Base-by-base conservation (phyloP, 768 basidiomycete genomes). In the Xerocomus potaroensis region DNA sequence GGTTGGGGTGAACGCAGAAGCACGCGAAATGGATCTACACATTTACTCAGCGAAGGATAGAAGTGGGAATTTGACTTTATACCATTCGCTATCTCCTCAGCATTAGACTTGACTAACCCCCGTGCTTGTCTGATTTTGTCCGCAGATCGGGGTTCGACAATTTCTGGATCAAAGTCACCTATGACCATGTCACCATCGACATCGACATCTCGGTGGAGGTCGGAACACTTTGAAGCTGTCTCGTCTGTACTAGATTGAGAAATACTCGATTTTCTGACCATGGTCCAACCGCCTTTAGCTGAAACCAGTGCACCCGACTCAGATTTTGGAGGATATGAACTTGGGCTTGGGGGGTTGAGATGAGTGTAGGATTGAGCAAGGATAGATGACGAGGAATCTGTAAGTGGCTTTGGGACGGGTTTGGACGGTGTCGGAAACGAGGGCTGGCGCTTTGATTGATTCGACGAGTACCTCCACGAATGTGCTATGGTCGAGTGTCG, bases 311-410 rank as follows among this genome's bases (percentile, higher is more conserved):
- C 70, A 23, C 57, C 50, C 2, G 64, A 63, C 41, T 79, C 78
- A 33, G 66, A 51, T 55, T 72, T 78, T 26, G 81, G 74, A 18
- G 84, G 81, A 65, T 89, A 89, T 14, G 87, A 89, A 49, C 82
- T 79, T 22, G 84, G 80, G 63, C 81, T 80, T 19, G 87, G 88
- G 3, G 81, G 80, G 52, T 74, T 76, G 30, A 91, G 68, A 65
- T 91, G 87, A 38, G 88, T 91, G 66, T 87, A 91, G 9, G 87
- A 90, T 53, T 83, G 85, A 27, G 84, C 78, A 18, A 90, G 73
- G 23, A 81, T 82, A 1, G 83, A 83, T 1, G 81, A 79, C 5
- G 84, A 85, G 8, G 75, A 75, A 62, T 72, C 74, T 16, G 58
- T 65, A 49, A 65, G 51, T 7, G 69, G 64, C 44, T 69, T 73